Evolutionary conservation across 2,329 filamentous ascomycete species (phyloP), one percentile per base, ranked within the genome.

Genomic region (Beauveria brongniartii): DNA sequence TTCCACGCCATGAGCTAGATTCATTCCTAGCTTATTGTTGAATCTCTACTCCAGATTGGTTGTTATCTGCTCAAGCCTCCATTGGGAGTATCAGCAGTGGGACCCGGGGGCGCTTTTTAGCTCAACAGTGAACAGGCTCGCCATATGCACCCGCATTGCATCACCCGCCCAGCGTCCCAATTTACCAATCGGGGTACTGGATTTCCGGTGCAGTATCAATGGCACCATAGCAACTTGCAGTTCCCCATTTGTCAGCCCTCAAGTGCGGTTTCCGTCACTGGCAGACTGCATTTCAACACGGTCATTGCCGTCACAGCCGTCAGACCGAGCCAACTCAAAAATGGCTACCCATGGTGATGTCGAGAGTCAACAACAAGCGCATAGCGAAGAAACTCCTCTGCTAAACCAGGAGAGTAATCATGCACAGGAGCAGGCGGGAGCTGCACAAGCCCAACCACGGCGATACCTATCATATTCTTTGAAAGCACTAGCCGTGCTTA

Each of bases 111-210:
- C n/a, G 22, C 10, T 8, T 48, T 48, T 53, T 52, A 40, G 47
- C 47, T 53, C 41, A 52, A 16, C 4, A 22, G 44, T 20, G 51
- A 50, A 22, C 12, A 44, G 26, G 43, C 52, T 61, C 52, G 59
- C 44, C 59, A 61, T 61, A 28, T 55, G 51, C 52, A 51, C 30
- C 52, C 34, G 51, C 59, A 61, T 55, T 55, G 59, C 59, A 61
- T 61, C 59, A 55, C 51, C 51, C 30, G 20, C 10, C 40, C 22
- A 28, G 24, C 55, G 5, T 37, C 24, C 24, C 47, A 30, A 44
- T 20, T 22, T 22, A 22, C 22, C 22, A 22, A 22, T 22, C 3
- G 16, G 16, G 55, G 46, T 7, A 16, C 18, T 22, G 34, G 34
- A 50, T 41, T 48, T 16, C 44, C 44, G 7, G 55, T 47, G 37